Percentiles rank a stretch among this genome's conserved stretches.
These are phyloP conservation scores for Claviceps sp. DNA, from an alignment of 2,329 filamentous ascomycete genomes.

Conservation along the genomic window DNA sequence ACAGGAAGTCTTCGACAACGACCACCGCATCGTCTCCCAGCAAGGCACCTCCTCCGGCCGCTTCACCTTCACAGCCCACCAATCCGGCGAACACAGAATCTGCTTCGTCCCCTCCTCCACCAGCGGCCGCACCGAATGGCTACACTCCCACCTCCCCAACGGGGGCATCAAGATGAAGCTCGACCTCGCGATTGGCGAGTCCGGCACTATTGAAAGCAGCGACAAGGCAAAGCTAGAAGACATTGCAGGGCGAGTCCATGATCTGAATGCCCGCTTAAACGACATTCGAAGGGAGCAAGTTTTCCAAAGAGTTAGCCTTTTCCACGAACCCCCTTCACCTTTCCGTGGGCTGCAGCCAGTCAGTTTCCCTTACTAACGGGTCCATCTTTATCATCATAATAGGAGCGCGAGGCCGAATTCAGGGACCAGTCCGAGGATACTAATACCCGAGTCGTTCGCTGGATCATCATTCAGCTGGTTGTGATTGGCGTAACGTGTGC, in stretches of 20 bases:
- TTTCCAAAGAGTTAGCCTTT: constrained; percentile 67
- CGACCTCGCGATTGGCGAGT: constrained; percentile 89
- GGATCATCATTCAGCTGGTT: constrained; percentile 81
- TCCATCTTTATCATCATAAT: neutral
- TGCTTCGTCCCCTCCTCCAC: constrained; percentile 82
- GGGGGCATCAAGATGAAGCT: constrained; percentile 74
- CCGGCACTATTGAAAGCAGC: constrained; percentile 80
- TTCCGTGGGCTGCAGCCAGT: neutral
- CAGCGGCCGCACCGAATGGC: constrained; percentile 57
- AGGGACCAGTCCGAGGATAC: constrained; percentile 92
- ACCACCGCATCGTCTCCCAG: constrained; percentile 90
- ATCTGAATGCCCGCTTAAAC: constrained; percentile 73
- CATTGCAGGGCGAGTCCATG: constrained; percentile 75
- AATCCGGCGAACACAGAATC: constrained; percentile 88
- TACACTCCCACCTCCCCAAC: constrained; percentile 48
- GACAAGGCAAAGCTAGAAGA: constrained; percentile 90
- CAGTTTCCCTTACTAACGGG: neutral
- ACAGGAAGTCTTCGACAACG: constrained; percentile 87
- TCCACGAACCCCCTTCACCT: neutral
- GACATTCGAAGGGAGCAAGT: constrained; percentile 92
- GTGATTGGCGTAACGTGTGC: constrained; percentile 80
- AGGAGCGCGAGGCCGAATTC: constrained; percentile 98
- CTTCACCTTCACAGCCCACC: constrained; percentile 92
- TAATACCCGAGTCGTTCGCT: constrained; percentile 82
- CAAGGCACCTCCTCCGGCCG: constrained; percentile 62